Percentiles rank a stretch among this genome's conserved stretches.
Conservation (phyloP, 352 stramenopile genomes). For the Phytophthora ohioensis region DNA sequence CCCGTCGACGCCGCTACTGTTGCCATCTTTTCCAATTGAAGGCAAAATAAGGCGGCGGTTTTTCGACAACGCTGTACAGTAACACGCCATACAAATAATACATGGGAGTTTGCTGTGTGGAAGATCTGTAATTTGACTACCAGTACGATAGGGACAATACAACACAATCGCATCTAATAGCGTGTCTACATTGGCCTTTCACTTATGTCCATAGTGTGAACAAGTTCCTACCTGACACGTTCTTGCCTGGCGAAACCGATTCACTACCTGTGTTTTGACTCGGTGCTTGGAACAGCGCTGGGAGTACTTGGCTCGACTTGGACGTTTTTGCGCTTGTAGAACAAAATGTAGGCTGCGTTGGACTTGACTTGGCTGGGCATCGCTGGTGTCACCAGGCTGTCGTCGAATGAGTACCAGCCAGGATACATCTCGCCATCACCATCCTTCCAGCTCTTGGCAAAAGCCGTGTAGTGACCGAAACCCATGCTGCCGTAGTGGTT, state of each 20-base stretch:
- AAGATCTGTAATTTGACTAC: too few species aligned
- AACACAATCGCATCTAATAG: slow-evolving; percentile 13
- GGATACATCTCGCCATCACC: slow-evolving; percentile 62
- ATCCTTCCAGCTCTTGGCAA: slow-evolving; percentile 75
- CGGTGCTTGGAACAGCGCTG: neutral
- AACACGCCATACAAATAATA: too few species aligned
- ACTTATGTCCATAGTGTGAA: slow-evolving; percentile 1
- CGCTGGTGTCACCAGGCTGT: slow-evolving; percentile 73
- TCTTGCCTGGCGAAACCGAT: neutral
- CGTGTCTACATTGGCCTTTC: slow-evolving; percentile 21
- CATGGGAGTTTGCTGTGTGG: neutral
- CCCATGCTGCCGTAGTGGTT: slow-evolving; percentile 93
- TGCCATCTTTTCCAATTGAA: neutral
- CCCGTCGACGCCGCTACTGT: neutral
- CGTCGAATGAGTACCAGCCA: slow-evolving; percentile 88
- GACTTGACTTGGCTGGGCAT: slow-evolving; percentile 73
- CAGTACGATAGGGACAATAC: too few species aligned
- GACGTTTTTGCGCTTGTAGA: slow-evolving; percentile 83
- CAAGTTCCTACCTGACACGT: neutral
- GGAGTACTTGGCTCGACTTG: slow-evolving; percentile 13
- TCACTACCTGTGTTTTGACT: slow-evolving; percentile 23
- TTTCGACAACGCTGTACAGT: too few species aligned
- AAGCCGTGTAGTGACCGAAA: slow-evolving; percentile 93
- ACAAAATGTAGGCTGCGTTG: slow-evolving; percentile 90
- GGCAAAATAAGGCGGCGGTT: too few species aligned